phyloP scores from a whole-genome alignment of 345 rosid species.

The Corymbia maculata region DNA sequence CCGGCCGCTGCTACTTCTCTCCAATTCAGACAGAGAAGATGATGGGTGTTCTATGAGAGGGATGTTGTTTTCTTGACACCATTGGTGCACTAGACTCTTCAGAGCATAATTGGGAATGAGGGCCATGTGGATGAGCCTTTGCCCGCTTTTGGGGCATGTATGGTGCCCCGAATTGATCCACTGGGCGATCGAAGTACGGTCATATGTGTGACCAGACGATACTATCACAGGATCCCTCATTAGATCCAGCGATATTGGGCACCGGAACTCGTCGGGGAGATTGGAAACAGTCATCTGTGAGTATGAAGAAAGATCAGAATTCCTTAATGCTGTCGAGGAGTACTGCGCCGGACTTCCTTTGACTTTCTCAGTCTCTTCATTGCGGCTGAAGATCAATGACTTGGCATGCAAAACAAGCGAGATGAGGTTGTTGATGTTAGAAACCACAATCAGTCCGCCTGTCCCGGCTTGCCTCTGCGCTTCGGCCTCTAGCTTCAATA shows the following conservation, averaged over 20 bases:
- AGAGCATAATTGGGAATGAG: slow-evolving; percentile 58
- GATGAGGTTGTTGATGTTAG: slow-evolving; percentile 52
- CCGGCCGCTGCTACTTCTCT: slow-evolving; percentile 12
- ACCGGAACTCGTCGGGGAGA: slow-evolving; percentile 52
- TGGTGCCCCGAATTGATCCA: slow-evolving; percentile 72
- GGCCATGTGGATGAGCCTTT: slow-evolving; percentile 57
- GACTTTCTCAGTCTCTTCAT: slow-evolving; percentile 12
- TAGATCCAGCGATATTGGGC: slow-evolving; percentile 60
- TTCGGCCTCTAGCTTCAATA: slow-evolving; percentile 40
- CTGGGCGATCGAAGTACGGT: slow-evolving; percentile 47
- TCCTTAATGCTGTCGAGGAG: background rate
- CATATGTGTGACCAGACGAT: slow-evolving; percentile 59
- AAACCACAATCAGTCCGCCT: slow-evolving; percentile 50
- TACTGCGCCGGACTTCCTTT: slow-evolving; percentile 13
- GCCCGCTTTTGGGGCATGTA: slow-evolving; percentile 60
- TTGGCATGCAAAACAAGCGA: slow-evolving; percentile 41
- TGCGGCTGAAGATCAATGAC: slow-evolving; percentile 17
- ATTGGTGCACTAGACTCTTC: slow-evolving; percentile 47
- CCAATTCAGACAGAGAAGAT: slow-evolving; percentile 17
- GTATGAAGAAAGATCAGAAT: slow-evolving; percentile 22
- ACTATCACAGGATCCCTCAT: slow-evolving; percentile 64
- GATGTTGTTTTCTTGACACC: slow-evolving; percentile 61
- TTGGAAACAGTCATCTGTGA: slow-evolving; percentile 14
- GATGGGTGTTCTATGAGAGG: slow-evolving; percentile 22
- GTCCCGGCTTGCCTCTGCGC: slow-evolving; percentile 59